phyloP scores from a whole-genome alignment of 2,329 filamentous ascomycete genomes.

The Cladobotryum mycophilum region DNA sequence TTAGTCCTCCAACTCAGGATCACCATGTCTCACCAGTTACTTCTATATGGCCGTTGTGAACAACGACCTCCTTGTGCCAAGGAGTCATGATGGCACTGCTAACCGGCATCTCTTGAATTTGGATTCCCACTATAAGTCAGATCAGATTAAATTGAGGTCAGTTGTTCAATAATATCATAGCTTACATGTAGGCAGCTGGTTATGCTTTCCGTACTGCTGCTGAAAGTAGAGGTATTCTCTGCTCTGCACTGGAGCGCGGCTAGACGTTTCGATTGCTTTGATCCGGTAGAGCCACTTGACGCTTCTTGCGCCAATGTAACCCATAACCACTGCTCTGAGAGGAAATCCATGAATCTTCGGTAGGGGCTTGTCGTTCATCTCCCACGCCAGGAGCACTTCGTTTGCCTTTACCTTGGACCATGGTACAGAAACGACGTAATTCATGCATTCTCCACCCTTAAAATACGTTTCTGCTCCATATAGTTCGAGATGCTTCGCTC shows the following conservation, averaged over 20 bases:
- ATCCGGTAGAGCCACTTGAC: conserved; percentile 59
- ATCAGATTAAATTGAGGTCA: too few relatives aligned
- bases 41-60: conserved; percentile 52
- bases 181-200: conserved; percentile 23
- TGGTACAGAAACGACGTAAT: conserved; percentile 62
- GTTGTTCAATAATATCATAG: too few relatives aligned
- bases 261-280: conserved; percentile 52
- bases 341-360: conserved; percentile 62
- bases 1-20: background rate
- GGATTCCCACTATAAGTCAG: conserved; percentile 57
- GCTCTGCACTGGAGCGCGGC: conserved; percentile 54
- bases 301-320: conserved; percentile 61
- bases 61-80: conserved; percentile 51
- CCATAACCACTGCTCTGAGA: conserved; percentile 55
- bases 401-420: conserved; percentile 61
- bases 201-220: conserved; percentile 63
- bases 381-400: conserved; percentile 63
- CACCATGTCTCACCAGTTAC: background rate
- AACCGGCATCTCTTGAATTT: conserved; percentile 68
- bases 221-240: conserved; percentile 64
- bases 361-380: conserved; percentile 62
- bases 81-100: conserved; percentile 61
- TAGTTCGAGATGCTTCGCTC: conserved; percentile 59
- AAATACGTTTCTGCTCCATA: conserved; percentile 69
- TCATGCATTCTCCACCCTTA: conserved; percentile 58